Evolutionary conservation across 768 basidiomycete genomes (phyloP).

Genomic region (Cystobasidiopsis lactophilus): DNA sequence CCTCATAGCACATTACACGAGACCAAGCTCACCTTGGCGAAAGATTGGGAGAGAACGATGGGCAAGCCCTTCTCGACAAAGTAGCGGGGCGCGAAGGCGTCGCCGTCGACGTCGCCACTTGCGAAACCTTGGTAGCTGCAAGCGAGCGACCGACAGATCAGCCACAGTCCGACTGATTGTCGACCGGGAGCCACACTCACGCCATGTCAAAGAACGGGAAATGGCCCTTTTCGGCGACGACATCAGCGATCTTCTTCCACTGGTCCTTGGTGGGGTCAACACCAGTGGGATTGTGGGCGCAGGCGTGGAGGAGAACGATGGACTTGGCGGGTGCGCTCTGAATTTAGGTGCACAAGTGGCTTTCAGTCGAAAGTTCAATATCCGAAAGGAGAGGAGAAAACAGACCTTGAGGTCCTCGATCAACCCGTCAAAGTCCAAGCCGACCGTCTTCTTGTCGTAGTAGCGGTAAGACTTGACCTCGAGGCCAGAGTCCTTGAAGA

Average conservation of each 20-base stretch:
- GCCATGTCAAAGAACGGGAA: conserved; percentile 99
- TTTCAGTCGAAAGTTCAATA: not conserved
- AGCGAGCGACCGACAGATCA: not conserved
- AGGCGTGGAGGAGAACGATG: conserved; percentile 75
- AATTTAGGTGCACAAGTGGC: conserved; percentile 14
- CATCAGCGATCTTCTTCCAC: conserved; percentile 54
- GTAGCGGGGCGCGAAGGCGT: conserved; percentile 85
- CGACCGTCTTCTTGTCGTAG: conserved; percentile 74
- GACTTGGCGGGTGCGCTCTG: conserved; percentile 48
- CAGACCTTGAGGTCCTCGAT: conserved; percentile 24
- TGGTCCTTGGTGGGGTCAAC: conserved; percentile 77
- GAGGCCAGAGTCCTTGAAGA: conserved; percentile 76
- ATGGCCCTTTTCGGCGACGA: conserved; percentile 40
- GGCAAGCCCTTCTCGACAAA: conserved; percentile 86
- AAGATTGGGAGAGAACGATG: conserved; percentile 77
- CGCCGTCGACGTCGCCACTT: conserved; percentile 59
- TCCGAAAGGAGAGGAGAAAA: too few relatives aligned
- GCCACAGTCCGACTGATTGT: not conserved
- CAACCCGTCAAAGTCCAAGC: conserved; percentile 56
- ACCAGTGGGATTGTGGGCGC: conserved; percentile 92
- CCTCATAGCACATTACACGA: not conserved
- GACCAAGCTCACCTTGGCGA: conserved; percentile 46
- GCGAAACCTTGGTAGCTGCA: conserved; percentile 80
- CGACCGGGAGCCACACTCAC: not conserved
- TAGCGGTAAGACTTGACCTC: conserved; percentile 76